These are phyloP conservation scores for Scedosporium dehoogii DNA, from an alignment of 2,329 filamentous ascomycete genomes.

Conservation along the genomic window DNA sequence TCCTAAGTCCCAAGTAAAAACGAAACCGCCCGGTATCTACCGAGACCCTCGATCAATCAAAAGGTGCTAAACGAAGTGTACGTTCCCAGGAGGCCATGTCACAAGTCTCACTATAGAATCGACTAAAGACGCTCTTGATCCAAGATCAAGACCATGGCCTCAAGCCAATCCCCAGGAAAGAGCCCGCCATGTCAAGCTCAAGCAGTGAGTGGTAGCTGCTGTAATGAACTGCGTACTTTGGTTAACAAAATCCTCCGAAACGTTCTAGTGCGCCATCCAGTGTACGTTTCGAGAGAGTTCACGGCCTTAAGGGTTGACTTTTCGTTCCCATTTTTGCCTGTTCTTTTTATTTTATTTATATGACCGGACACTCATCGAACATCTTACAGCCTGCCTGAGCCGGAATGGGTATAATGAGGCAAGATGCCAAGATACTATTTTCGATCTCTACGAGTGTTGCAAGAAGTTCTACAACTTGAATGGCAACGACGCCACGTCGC, in stretches of 20 bases:
- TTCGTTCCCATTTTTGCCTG: neutral
- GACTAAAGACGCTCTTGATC: too few relatives aligned
- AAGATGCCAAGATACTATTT: conserved; percentile 67
- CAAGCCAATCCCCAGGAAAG: neutral
- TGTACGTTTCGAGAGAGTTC: conserved; percentile 37
- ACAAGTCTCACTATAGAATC: too few relatives aligned
- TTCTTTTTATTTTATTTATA: neutral
- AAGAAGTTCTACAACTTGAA: conserved; percentile 74
- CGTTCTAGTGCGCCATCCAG: conserved; percentile 73
- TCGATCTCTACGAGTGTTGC: conserved; percentile 90
- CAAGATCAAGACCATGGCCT: neutral
- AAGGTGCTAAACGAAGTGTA: too few relatives aligned
- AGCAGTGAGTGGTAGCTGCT: conserved; percentile 49
- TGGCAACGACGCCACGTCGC: conserved; percentile 65
- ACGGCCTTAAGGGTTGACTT: neutral
- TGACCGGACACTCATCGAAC: too few relatives aligned
- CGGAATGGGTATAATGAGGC: conserved; percentile 80
- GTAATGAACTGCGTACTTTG: neutral
- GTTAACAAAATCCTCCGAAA: conserved; percentile 7
- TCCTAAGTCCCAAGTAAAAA: too few relatives aligned
- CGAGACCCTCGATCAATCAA: too few relatives aligned
- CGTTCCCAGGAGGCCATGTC: too few relatives aligned
- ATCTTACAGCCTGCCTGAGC: conserved; percentile 60
- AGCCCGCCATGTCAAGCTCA: conserved; percentile 68
- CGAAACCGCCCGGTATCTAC: too few relatives aligned